These are phyloP conservation scores for Scedosporium dehoogii DNA, from an alignment of 2,329 filamentous ascomycete species.

Conservation along the genomic window DNA sequence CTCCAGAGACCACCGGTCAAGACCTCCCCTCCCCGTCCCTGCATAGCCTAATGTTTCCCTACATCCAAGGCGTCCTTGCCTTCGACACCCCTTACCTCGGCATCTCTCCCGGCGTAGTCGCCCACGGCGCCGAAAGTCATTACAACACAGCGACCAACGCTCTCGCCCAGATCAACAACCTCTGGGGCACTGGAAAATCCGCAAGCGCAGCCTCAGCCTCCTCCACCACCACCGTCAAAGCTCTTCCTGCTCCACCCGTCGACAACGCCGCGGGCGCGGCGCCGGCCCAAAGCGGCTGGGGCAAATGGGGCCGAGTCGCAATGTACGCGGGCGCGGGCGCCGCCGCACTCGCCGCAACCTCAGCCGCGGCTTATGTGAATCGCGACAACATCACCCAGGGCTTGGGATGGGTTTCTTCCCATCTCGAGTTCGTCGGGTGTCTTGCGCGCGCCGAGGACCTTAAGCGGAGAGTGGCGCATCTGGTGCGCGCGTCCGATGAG, in stretches of 20 bases:
- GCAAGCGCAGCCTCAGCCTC: neutral
- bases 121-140: slow-evolving; percentile 77
- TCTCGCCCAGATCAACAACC: slow-evolving; percentile 53
- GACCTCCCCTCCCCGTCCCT: slow-evolving; percentile 24
- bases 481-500: slow-evolving; percentile 55
- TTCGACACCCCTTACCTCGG: slow-evolving; percentile 92
- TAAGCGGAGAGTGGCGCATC: slow-evolving; percentile 57
- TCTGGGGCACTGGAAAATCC: slow-evolving; percentile 43
- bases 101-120: slow-evolving; percentile 72
- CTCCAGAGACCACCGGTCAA: slow-evolving; percentile 31
- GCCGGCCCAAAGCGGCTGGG: slow-evolving; percentile 43
- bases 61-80: slow-evolving; percentile 79
- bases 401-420: slow-evolving; percentile 74
- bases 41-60: slow-evolving; percentile 78
- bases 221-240: slow-evolving; percentile 13
- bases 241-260: slow-evolving; percentile 4
- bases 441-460: slow-evolving; percentile 77
- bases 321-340: slow-evolving; percentile 79
- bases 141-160: slow-evolving; percentile 66
- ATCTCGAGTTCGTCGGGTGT: slow-evolving; percentile 89
- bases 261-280: slow-evolving; percentile 16
- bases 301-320: slow-evolving; percentile 74
- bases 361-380: slow-evolving; percentile 77
- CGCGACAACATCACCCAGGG: slow-evolving; percentile 70
- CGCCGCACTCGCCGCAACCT: slow-evolving; percentile 70